phyloP scores from a whole-genome alignment of 2,329 filamentous ascomycete species.

The Ophiostoma sp. region DNA sequence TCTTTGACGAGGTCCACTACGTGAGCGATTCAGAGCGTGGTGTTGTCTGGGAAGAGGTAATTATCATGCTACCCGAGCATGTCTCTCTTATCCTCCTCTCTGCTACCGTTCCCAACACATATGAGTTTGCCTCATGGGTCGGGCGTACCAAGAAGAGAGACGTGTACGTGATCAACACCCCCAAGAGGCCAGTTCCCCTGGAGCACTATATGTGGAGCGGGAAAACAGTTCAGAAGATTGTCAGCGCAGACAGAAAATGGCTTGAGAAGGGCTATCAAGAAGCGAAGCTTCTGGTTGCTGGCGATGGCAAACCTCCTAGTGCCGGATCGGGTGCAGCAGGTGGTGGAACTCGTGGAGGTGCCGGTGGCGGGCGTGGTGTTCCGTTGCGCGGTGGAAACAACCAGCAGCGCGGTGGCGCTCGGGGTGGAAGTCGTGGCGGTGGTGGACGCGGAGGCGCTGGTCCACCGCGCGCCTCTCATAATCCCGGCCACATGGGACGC shows the following conservation, averaged over 20 bases:
- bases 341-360: conserved; percentile 25
- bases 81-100: conserved; percentile 92
- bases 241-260: conserved; percentile 87
- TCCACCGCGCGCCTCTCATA: conserved; percentile 55
- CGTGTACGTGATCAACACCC: conserved; percentile 97
- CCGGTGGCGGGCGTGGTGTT: conserved; percentile 44
- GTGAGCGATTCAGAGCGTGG: conserved; percentile 94
- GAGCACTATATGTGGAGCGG: conserved; percentile 96
- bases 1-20: conserved; percentile 98
- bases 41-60: conserved; percentile 99
- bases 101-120: conserved; percentile 92
- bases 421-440: conserved; percentile 47
- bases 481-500: conserved; percentile 80
- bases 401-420: conserved; percentile 40
- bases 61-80: conserved; percentile 98
- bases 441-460: conserved; percentile 53
- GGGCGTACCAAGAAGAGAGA: conserved; percentile 97
- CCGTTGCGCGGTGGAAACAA: conserved; percentile 19
- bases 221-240: conserved; percentile 90
- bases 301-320: conserved; percentile 34
- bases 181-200: conserved; percentile 87
- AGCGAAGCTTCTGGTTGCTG: conserved; percentile 35
- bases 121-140: conserved; percentile 98
- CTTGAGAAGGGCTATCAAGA: conserved; percentile 92
- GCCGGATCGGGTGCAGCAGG: conserved; percentile 31